Conservation (phyloP, 768 basidiomycete genomes). For the Leccinum boreale region DNA sequence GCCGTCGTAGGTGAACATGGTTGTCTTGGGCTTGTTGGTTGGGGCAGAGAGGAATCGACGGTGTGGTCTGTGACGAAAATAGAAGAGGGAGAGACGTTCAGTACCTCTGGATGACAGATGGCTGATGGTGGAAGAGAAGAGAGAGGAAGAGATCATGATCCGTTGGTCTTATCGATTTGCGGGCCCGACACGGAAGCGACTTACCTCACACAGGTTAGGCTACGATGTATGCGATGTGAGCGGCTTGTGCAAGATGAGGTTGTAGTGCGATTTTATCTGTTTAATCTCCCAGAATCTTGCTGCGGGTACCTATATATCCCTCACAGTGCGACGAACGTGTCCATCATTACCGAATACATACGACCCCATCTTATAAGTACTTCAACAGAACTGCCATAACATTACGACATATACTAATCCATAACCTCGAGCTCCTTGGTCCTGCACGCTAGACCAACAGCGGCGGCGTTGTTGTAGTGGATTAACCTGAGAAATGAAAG, state of each 20-base stretch:
- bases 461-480: conserved; percentile 3
- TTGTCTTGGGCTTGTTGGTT: conserved; percentile 9
- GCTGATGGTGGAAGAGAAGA: conserved; percentile 16
- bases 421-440: conserved; percentile 9
- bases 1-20: conserved; percentile 56
- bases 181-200: conserved; percentile 4
- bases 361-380: background rate
- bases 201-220: conserved; percentile 20
- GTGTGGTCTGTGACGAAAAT: conserved; percentile 6
- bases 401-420: conserved; percentile 26
- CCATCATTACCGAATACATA: conserved; percentile 7
- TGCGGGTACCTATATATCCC: background rate
- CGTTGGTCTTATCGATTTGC: conserved; percentile 16
- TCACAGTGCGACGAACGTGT: conserved; percentile 27
- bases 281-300: background rate
- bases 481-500: conserved; percentile 7
- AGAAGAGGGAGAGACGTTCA: conserved; percentile 8
- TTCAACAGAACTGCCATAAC: conserved; percentile 15
- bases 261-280: conserved; percentile 10
- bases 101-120: conserved; percentile 11
- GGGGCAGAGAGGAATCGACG: conserved; percentile 10
- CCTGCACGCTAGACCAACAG: conserved; percentile 9
- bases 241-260: background rate
- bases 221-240: conserved; percentile 7
- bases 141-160: conserved; percentile 7